Conservation (phyloP, 169 alveolate species). For the Plasmodium berghei region DNA sequence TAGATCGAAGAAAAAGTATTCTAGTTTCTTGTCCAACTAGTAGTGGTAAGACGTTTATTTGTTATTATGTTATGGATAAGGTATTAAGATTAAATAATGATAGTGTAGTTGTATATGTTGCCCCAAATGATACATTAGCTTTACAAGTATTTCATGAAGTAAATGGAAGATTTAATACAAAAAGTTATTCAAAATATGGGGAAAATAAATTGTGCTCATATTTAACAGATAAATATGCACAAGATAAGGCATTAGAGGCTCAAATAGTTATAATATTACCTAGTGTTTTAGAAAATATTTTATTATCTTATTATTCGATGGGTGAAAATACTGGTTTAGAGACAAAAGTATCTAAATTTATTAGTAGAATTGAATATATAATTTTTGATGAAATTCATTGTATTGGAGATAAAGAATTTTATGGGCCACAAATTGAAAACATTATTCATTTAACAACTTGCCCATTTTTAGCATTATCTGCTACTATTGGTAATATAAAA, state of each 20-base stretch:
- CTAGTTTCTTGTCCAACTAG: slow-evolving; percentile 93
- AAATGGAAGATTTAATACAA: slow-evolving; percentile 91
- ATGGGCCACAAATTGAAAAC: slow-evolving; percentile 83
- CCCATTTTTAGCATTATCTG: slow-evolving; percentile 94
- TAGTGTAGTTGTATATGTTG: slow-evolving; percentile 91
- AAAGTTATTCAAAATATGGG: slow-evolving; percentile 85
- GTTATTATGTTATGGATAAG: slow-evolving; percentile 94
- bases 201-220: slow-evolving; percentile 78
- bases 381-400: slow-evolving; percentile 94
- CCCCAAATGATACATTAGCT: slow-evolving; percentile 93
- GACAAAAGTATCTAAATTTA: slow-evolving; percentile 58
- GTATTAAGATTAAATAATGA: slow-evolving; percentile 89
- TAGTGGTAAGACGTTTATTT: slow-evolving; percentile 94
- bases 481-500: slow-evolving; percentile 92
- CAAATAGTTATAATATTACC: slow-evolving; percentile 93
- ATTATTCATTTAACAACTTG: slow-evolving; percentile 90
- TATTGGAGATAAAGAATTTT: slow-evolving; percentile 84
- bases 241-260: slow-evolving; percentile 86
- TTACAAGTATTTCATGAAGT: slow-evolving; percentile 92
- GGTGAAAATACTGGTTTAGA: slow-evolving; percentile 79
- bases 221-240: slow-evolving; percentile 84
- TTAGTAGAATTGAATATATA: slow-evolving; percentile 87
- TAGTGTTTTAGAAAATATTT: slow-evolving; percentile 88
- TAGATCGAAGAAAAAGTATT: slow-evolving; percentile 87
- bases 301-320: slow-evolving; percentile 84